These are phyloP conservation scores for Thelephora ganbajun DNA, from an alignment of 768 basidiomycete genomes.

Conservation along the genomic window DNA sequence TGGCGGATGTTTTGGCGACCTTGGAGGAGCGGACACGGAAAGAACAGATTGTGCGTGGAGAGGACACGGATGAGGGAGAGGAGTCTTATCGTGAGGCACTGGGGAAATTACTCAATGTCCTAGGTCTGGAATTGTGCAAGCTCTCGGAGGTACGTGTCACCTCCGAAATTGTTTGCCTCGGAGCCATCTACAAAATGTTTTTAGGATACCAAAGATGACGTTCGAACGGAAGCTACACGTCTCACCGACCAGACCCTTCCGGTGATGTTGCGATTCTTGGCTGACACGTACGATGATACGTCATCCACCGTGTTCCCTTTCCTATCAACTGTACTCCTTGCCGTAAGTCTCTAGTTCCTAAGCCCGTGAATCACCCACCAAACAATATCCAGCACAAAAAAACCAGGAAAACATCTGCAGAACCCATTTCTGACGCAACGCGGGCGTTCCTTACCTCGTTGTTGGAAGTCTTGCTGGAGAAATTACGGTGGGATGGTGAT, in stretches of 20 bases:
- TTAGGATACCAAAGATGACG: constrained; percentile 44
- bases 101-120: constrained; percentile 67
- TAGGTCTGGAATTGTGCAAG: constrained; percentile 75
- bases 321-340: constrained; percentile 56
- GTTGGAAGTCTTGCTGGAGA: constrained; percentile 65
- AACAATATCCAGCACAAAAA: constrained; percentile 65
- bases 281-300: constrained; percentile 84
- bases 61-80: constrained; percentile 62
- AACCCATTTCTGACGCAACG: constrained; percentile 49
- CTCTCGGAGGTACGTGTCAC: constrained; percentile 54
- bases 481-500: constrained; percentile 84
- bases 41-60: constrained; percentile 52
- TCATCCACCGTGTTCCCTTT: constrained; percentile 75
- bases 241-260: constrained; percentile 62
- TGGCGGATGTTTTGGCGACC: constrained; percentile 69
- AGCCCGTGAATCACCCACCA: not conserved
- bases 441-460: constrained; percentile 68
- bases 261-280: constrained; percentile 76
- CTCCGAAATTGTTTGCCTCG: constrained; percentile 1
- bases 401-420: constrained; percentile 42
- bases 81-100: constrained; percentile 83
- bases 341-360: constrained; percentile 35
- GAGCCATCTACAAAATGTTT: not conserved
- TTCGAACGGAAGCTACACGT: constrained; percentile 48
- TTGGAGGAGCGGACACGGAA: constrained; percentile 64